Conservation (phyloP, 345 rosid genomes). For the Sisymbrium irio region DNA sequence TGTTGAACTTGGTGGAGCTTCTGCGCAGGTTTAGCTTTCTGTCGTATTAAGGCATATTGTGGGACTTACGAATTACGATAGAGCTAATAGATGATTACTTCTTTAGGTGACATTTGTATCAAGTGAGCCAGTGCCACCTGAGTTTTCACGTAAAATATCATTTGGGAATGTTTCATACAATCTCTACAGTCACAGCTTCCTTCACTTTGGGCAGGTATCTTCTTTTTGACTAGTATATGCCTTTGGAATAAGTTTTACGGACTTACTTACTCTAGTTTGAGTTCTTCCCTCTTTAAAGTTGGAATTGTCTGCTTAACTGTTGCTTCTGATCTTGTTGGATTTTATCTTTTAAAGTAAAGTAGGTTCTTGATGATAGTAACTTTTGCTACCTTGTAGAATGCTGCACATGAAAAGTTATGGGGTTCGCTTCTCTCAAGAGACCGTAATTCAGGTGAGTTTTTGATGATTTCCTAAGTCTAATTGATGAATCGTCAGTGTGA, state of each 20-base stretch:
- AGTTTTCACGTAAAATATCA: slow-evolving; percentile 58
- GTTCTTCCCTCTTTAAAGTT: neutral
- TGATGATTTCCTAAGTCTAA: neutral
- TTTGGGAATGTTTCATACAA: slow-evolving; percentile 74
- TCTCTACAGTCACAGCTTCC: slow-evolving; percentile 96
- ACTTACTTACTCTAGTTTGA: neutral
- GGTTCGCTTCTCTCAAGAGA: slow-evolving; percentile 55
- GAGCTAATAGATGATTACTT: neutral
- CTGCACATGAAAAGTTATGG: slow-evolving; percentile 75
- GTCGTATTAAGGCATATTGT: no score
- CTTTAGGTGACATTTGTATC: slow-evolving; percentile 85
- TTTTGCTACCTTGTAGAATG: slow-evolving; percentile 55
- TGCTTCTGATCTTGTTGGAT: neutral
- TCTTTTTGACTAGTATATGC: neutral
- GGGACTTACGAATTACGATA: neutral
- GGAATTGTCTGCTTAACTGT: neutral
- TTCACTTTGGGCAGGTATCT: slow-evolving; percentile 89
- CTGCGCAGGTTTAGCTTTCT: slow-evolving; percentile 72
- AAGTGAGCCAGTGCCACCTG: slow-evolving; percentile 67
- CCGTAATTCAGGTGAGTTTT: slow-evolving; percentile 43
- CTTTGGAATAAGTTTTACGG: neutral
- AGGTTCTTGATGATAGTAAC: slow-evolving; percentile 20
- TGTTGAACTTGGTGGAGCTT: slow-evolving; percentile 98
- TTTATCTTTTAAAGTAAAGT: neutral
- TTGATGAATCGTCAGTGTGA: neutral